Conservation (phyloP, 2,329 filamentous ascomycete species). For the Myriosclerotinia duriaeana region DNA sequence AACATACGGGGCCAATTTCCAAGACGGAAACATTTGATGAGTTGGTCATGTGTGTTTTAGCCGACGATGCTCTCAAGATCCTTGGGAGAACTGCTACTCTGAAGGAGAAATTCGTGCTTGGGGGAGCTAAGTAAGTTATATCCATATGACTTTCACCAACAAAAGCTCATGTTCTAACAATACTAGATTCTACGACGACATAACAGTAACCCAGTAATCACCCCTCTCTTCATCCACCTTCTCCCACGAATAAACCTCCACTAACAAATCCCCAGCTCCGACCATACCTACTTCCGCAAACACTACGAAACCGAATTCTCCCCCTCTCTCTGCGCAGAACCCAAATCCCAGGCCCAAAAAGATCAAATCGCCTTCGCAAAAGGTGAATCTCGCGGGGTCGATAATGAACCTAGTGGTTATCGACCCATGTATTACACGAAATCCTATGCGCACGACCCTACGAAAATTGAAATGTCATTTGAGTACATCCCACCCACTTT, state of each 20-base stretch:
- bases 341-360: constrained; percentile 45
- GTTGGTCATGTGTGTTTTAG: constrained; percentile 63
- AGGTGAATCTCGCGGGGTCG: constrained; percentile 51
- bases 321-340: constrained; percentile 50
- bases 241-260: too few relatives aligned
- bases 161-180: too few relatives aligned
- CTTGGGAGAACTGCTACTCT: constrained; percentile 57
- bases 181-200: constrained; percentile 68
- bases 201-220: constrained; percentile 63
- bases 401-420: constrained; percentile 54
- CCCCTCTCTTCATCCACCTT: too few relatives aligned
- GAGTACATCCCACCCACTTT: constrained; percentile 43
- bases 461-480: constrained; percentile 68
- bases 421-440: constrained; percentile 67
- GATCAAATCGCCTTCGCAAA: constrained; percentile 46
- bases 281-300: constrained; percentile 62
- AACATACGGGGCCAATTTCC: constrained; percentile 45
- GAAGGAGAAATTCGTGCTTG: constrained; percentile 65
- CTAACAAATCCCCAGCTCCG: constrained; percentile 42
- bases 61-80: constrained; percentile 63
- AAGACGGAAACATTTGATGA: constrained; percentile 61
- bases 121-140: constrained; percentile 60
- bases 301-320: constrained; percentile 66
- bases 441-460: constrained; percentile 55
- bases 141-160: too few relatives aligned